A percentile compares a stretch with the other conserved stretches of the same genome.
phyloP scores from a whole-genome alignment of 768 basidiomycete species.

The Candolleomyces efflorescens region DNA sequence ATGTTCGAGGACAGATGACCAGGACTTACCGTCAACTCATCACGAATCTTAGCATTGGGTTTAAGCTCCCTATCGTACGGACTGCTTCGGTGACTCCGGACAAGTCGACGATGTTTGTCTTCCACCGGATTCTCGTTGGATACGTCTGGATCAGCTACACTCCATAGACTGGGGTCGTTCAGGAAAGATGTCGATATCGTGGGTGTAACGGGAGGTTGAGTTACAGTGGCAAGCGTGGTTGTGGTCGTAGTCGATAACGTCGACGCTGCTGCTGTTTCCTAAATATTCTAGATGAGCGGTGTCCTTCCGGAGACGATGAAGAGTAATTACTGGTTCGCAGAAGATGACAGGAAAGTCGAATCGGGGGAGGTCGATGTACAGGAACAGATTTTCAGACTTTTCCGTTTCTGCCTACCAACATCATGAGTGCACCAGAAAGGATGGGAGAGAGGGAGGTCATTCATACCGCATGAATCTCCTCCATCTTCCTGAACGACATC shows the following conservation, averaged over 20 bases:
- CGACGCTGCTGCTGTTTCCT: constrained; percentile 24
- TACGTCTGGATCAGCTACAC: constrained; percentile 86
- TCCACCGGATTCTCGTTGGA: constrained; percentile 94
- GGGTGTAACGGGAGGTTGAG: constrained; percentile 41
- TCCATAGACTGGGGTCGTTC: constrained; percentile 76
- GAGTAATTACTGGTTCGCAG: constrained; percentile 70
- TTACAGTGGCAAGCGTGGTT: constrained; percentile 33
- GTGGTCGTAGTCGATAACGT: constrained; percentile 28
- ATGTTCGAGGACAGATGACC: neutral
- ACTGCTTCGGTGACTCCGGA: constrained; percentile 92
- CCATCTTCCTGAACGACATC: constrained; percentile 91
- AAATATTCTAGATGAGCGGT: constrained; percentile 2
- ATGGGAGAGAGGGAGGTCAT: neutral
- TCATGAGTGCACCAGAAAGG: neutral
- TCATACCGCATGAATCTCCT: constrained; percentile 86
- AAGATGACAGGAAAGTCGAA: constrained; percentile 98
- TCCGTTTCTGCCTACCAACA: constrained; percentile 71
- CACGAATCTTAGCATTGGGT: constrained; percentile 92
- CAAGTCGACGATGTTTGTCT: constrained; percentile 90
- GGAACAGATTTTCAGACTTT: constrained; percentile 90
- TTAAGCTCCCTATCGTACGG: constrained; percentile 95
- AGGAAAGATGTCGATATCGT: constrained; percentile 48
- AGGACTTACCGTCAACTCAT: constrained; percentile 77
- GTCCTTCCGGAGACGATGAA: neutral
- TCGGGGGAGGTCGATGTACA: constrained; percentile 92